Evolutionary conservation across 805 yeast species (phyloP).

Genomic region (Kregervanrija pseudodelftensis): DNA sequence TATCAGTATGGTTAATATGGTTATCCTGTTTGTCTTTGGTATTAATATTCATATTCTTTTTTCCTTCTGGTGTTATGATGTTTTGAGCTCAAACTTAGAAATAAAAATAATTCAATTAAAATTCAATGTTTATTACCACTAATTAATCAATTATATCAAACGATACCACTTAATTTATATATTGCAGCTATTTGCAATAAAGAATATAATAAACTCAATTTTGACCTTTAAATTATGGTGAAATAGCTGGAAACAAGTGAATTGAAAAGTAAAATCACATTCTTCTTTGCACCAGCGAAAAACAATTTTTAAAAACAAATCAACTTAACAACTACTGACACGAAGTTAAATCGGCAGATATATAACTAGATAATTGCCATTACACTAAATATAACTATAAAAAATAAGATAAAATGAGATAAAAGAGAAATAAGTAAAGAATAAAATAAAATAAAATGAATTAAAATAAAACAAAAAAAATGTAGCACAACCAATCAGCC

Average conservation of each 20-base stretch:
- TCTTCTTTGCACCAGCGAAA: too few relatives aligned
- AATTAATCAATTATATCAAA: too few relatives aligned
- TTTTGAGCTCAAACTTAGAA: conserved; percentile 3
- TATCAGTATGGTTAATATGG: neutral
- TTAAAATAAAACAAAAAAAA: neutral
- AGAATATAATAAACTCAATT: too few relatives aligned
- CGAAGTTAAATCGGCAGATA: too few relatives aligned
- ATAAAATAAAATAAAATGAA: neutral
- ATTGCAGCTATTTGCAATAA: too few relatives aligned
- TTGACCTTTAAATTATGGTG: too few relatives aligned
- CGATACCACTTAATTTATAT: too few relatives aligned
- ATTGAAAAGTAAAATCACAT: too few relatives aligned
- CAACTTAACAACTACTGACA: too few relatives aligned
- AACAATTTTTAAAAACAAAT: too few relatives aligned
- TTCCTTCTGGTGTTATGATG: conserved; percentile 18
- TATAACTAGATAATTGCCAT: too few relatives aligned
- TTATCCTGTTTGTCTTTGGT: neutral
- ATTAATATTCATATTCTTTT: neutral
- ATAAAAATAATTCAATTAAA: neutral
- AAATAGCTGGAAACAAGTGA: too few relatives aligned
- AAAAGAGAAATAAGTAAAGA: neutral
- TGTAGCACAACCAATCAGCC: conserved; percentile 13
- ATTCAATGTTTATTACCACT: neutral
- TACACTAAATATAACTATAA: neutral
- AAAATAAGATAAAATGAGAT: neutral